Base-by-base conservation (phyloP, 2,329 filamentous ascomycete species). In the Dendrostoma leiphaemia region DNA sequence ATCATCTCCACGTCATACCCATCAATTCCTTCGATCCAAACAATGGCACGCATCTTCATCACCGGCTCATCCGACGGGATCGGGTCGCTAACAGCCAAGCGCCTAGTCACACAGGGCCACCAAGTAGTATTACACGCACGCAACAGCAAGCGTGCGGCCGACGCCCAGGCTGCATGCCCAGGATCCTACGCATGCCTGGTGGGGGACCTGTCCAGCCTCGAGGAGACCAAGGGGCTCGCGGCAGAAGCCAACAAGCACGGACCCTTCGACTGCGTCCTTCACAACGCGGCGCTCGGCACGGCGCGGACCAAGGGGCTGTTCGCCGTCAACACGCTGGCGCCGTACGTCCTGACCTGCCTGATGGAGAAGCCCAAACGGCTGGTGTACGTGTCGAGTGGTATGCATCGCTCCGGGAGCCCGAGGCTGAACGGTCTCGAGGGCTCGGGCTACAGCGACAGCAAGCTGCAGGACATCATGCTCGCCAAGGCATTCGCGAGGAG, bases 51-150 rank as follows among this genome's bases (percentile, higher is more conserved):
- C 41, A 58, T 65, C 56, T 64, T 65, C 58, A 82, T 85, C 56
- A 84, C 81, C 8, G 81, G 81, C 43, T 82, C 79, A 21, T 76
- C 77, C 12, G 81, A 84, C 62, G 81, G 81, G 56, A 73, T 84
- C 31, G 81, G 81, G 51, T 73, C 72, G 23, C 68, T 74, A 1
- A 74, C 79, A 1, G 81, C 81, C 34, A 71, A 76, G 55, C 68
- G 71, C 6, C 76, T 84, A 26, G 61, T 75, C 45, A 67, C 74
- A 4, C 72, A 74, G 50, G 81, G 81, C 41, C 81, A 85, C 65
- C 68, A 74, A 4, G 80, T 85, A 17, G 73, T 77, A 40, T 70
- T 84, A 0, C 82, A 85, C 63, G 81, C 79, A 2, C 78, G 82
- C 56, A 84, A 77, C 63, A 64, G 71, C n/a, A 68, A 77, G 51